Conservation (phyloP, 2,329 filamentous ascomycete species). For the Alternaria novae-zelandiae region DNA sequence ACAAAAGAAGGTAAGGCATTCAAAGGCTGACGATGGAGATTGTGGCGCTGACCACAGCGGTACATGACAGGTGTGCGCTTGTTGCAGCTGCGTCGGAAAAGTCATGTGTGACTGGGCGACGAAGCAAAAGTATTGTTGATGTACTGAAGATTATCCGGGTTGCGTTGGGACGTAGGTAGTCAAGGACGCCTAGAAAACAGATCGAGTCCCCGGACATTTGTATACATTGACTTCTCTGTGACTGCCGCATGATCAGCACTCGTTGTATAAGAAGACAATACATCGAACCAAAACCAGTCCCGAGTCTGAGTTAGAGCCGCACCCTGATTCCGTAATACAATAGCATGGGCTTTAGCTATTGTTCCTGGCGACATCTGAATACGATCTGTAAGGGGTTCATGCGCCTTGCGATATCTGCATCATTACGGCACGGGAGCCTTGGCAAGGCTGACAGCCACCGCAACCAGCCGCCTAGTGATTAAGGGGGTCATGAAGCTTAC, state of each 20-base stretch:
- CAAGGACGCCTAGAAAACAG: not conserved
- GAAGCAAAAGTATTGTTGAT: slow-evolving; percentile 26
- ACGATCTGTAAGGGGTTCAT: not conserved
- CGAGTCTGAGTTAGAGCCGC: no score
- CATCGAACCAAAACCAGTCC: no score
- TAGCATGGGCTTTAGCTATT: no score
- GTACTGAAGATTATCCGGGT: not conserved
- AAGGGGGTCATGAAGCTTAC: not conserved
- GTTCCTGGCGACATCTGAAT: not conserved
- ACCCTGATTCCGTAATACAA: no score
- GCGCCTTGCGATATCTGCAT: not conserved
- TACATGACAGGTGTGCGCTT: slow-evolving; percentile 34
- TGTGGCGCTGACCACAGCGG: not conserved
- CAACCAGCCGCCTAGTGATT: not conserved
- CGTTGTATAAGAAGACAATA: no score
- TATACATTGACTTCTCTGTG: not conserved
- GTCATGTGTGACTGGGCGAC: slow-evolving; percentile 40
- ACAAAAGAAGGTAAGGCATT: slow-evolving; percentile 27
- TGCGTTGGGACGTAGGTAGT: not conserved
- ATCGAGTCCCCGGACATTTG: not conserved
- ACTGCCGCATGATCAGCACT: not conserved
- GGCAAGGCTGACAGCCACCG: not conserved
- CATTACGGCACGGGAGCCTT: not conserved
- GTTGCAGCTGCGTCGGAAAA: slow-evolving; percentile 39
- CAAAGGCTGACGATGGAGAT: not conserved